phyloP scores from a whole-genome alignment of 306 rosid species.

The Ammopiptanthus mongolicus region DNA sequence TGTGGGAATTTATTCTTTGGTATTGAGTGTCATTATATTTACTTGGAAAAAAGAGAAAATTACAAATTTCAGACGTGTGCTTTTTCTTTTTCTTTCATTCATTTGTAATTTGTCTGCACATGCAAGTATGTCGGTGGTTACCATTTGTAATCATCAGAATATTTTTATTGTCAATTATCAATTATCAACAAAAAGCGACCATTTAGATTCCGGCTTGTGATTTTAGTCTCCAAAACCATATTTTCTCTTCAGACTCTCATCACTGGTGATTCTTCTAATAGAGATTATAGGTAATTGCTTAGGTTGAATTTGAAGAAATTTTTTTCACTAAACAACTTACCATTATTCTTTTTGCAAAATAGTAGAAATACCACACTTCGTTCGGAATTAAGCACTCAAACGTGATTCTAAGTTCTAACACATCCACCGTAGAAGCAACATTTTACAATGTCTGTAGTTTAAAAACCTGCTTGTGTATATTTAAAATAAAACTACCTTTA shows the following conservation, averaged over 20 bases:
- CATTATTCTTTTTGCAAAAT: no score
- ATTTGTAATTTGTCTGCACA: constrained; percentile 11
- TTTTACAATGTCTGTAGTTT: no score
- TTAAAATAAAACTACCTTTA: no score
- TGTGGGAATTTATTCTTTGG: constrained; percentile 12
- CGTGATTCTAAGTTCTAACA: no score
- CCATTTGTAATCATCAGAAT: neutral
- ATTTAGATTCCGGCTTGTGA: neutral
- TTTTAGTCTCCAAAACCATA: neutral
- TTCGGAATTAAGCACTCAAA: no score
- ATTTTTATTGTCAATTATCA: neutral
- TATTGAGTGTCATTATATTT: constrained; percentile 1
- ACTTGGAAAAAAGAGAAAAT: neutral
- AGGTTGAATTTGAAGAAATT: neutral
- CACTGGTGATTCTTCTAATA: neutral
- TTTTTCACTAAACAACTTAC: neutral
- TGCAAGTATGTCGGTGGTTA: neutral
- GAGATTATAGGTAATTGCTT: no score
- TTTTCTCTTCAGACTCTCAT: neutral
- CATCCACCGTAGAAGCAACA: no score
- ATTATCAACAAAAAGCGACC: neutral
- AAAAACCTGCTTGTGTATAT: no score
- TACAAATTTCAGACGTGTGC: neutral
- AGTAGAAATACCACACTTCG: no score
- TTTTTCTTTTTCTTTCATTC: neutral